Base-by-base conservation (phyloP, 257 asterid species). In the Penstemon eatonii region DNA sequence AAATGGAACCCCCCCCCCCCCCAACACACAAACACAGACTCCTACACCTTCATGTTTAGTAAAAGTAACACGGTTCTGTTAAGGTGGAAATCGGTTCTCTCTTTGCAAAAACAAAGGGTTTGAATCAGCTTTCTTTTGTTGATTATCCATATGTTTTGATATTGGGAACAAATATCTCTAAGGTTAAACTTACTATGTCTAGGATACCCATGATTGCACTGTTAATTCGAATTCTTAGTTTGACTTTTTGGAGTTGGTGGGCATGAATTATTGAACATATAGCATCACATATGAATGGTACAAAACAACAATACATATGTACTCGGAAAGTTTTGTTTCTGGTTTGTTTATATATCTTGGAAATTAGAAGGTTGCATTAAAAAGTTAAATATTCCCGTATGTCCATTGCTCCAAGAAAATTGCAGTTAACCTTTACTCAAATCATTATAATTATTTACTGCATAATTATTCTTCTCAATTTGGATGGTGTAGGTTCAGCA, bases 401-500 rank as follows among this genome's bases (percentile, higher is more conserved):
- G 33, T 53, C 58, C 58, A 53, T 7, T 63, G 10, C 19, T 25
- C 3, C 15, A 18, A 53, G 3, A 50, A 12, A 5, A 44, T 50
- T 37, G 5, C 40, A 60, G 3, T 54, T 11, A 54, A 5, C 37
- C 51, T 45, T 8, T 4, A 13, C 11, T 13, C 58, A 42, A 10
- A 10, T 13, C 38, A 36, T 13, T 53, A 56, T n/a, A 3, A 7
- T 56, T 46, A 46, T 6, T 46, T 46, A 0, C 11, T 49, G 18
- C 18, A 49, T 13, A 9, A 15, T 12, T 3, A 49, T 49, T 49
- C 54, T 9, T 19, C 54, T 49, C 3, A 1, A 9, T 49, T 9
- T 11, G 54, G 7, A 2, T 69, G 65, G 70, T 75, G 78, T 67
- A 93, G 99, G 99, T 93, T 80, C 99, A 93, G 80, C 99, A 90